Percentiles rank a stretch among this genome's conserved stretches.
Evolutionary conservation across 345 rosid genomes (phyloP).

Genomic region (Raphanus raphanistrum): DNA sequence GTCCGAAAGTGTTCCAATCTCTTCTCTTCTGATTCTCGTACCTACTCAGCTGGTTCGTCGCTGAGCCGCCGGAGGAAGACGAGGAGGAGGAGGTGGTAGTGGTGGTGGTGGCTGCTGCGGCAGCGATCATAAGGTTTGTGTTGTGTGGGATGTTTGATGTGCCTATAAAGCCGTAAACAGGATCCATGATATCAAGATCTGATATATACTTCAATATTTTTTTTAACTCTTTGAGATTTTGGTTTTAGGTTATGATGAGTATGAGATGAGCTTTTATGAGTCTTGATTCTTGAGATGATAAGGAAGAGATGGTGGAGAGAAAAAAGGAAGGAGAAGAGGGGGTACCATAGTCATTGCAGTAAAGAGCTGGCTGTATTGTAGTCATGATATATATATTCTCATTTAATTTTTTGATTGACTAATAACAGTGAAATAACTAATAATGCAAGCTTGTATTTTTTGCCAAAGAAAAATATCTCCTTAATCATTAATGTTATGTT

Average conservation of each 20-base stretch:
- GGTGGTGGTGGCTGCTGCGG: slow-evolving; percentile 27
- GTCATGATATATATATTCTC: slow-evolving; percentile 11
- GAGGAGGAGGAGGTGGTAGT: slow-evolving; percentile 45
- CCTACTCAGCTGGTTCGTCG: slow-evolving; percentile 68
- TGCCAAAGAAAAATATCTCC: slow-evolving; percentile 12
- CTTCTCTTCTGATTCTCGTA: slow-evolving; percentile 96
- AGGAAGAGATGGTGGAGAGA: slow-evolving; percentile 25
- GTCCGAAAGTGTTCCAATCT: slow-evolving; percentile 97
- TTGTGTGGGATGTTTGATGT: slow-evolving; percentile 25
- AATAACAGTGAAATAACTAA: slow-evolving; percentile 32
- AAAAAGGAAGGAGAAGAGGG: background rate
- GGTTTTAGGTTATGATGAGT: slow-evolving; percentile 27
- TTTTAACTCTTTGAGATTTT: background rate
- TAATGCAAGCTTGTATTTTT: slow-evolving; percentile 21
- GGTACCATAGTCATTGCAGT: slow-evolving; percentile 33
- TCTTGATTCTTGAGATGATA: slow-evolving; percentile 27
- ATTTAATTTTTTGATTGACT: slow-evolving; percentile 29
- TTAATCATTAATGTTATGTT: slow-evolving; percentile 15
- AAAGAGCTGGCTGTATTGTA: slow-evolving; percentile 15
- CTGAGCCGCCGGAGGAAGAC: slow-evolving; percentile 44
- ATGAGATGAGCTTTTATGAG: slow-evolving; percentile 23
- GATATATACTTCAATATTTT: background rate
- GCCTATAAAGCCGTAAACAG: slow-evolving; percentile 50
- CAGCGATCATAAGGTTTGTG: slow-evolving; percentile 38
- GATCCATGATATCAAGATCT: slow-evolving; percentile 48